A percentile compares a stretch with the other conserved stretches of the same genome.
These are phyloP conservation scores for Cryptococcus wingfieldii DNA, from an alignment of 1,284 basidiomycete species.

Conservation along the genomic window DNA sequence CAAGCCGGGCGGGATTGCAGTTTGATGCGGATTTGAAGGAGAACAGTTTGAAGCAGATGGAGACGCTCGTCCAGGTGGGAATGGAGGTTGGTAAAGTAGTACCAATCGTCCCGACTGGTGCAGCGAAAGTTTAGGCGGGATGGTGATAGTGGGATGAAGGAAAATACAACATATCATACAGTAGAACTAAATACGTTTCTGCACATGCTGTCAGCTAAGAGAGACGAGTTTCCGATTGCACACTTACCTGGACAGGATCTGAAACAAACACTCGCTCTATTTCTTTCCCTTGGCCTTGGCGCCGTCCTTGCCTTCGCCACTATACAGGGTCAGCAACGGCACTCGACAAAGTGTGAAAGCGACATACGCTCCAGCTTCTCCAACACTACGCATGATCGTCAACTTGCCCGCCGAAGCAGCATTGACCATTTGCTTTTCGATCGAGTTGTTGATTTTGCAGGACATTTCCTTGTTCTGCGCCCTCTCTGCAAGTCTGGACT, in stretches of 20 bases:
- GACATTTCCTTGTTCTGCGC: slow-evolving; percentile 56
- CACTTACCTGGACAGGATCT: neutral
- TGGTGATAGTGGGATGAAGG: neutral
- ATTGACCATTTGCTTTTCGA: slow-evolving; percentile 80
- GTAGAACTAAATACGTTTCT: neutral
- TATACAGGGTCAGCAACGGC: neutral
- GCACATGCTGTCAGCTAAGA: neutral
- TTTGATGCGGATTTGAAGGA: slow-evolving; percentile 64
- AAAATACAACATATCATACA: slow-evolving; percentile 13
- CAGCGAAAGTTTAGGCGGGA: neutral
- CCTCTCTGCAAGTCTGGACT: slow-evolving; percentile 30
- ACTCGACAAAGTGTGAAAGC: neutral
- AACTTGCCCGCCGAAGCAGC: slow-evolving; percentile 75
- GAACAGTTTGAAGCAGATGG: slow-evolving; percentile 60
- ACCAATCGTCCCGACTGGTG: neutral
- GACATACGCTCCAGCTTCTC: slow-evolving; percentile 34
- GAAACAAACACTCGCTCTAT: neutral
- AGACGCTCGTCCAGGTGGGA: slow-evolving; percentile 67
- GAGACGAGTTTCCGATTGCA: neutral
- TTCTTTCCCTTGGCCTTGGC: slow-evolving; percentile 30
- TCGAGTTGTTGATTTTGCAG: slow-evolving; percentile 81
- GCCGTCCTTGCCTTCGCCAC: slow-evolving; percentile 18
- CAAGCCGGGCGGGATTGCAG: slow-evolving; percentile 51
- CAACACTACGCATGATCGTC: slow-evolving; percentile 70
- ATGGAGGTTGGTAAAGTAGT: slow-evolving; percentile 45